Evolutionary conservation across 805 yeast species (phyloP), one percentile per base, ranked within the genome.

Genomic region (Saturnispora serradocipensis): DNA sequence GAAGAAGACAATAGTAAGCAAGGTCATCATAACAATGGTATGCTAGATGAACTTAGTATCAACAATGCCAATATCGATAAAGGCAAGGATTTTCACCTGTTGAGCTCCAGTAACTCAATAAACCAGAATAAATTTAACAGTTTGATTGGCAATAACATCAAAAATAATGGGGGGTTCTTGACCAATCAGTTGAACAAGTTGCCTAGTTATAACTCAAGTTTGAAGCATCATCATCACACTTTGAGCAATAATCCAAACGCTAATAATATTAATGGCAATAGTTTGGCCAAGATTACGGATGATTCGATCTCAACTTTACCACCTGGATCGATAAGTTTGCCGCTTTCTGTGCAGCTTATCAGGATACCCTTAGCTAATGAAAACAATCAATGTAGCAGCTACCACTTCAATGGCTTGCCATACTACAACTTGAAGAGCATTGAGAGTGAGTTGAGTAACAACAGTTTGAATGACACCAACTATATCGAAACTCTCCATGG

Each of bases 401-500:
- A 56, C 57, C 22, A 10, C 22, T 38, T 38, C 32, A 72, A 64
- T 56, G 81, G 82, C 0, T 59, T 77, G 34, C 79, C 80, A 0
- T 67, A 65, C 38, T 77, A 70, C 56, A 62, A 68, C 27, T 64
- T 61, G 35, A 58, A 54, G 1, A 43, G 60, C 18, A 47, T 63
- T 49, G 65, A 61, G 27, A 58, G 56, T 36, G 54, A 30, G 11
- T 30, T 30, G 34, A 30, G 59, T 45, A 60, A 65, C n/a, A 48
- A 60, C 34, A 20, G 7, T 6, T 49, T 64, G 54, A 64, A 60
- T 44, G 45, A 70, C 30, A 63, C 77, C 22, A 72, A 66, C 51
- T 78, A 75, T 54, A 59, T 77, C 34, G 81, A 77, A 55, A 73
- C 74, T 55, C 55, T 70, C 6, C 82, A 78, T 53, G 78, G 78